Evolutionary conservation across 148 eudicot genomes (phyloP).

Genomic region (Rheum nobile): DNA sequence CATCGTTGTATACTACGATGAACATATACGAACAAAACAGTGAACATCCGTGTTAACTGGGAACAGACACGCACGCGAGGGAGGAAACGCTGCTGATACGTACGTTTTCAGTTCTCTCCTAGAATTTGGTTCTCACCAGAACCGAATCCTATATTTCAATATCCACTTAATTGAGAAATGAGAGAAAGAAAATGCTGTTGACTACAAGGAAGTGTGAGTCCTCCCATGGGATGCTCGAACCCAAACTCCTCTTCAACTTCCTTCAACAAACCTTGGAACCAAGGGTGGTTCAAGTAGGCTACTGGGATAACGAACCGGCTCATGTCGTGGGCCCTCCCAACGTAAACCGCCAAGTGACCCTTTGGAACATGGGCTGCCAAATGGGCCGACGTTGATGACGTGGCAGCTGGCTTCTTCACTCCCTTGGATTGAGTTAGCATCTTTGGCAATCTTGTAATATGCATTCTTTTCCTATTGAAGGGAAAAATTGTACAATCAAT

Average conservation of each 20-base stretch:
- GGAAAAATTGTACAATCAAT: neutral
- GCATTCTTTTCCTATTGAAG: neutral
- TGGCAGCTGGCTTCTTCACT: neutral
- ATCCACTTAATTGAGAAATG: constrained; percentile 5
- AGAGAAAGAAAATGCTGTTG: constrained; percentile 31
- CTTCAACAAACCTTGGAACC: constrained; percentile 31
- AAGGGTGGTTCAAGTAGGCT: constrained; percentile 31
- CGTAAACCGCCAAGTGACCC: constrained; percentile 46
- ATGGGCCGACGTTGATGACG: neutral
- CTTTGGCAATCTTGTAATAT: neutral
- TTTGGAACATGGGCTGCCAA: constrained; percentile 6
- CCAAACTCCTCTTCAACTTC: constrained; percentile 43
- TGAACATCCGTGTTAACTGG: too few relatives aligned
- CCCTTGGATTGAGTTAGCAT: neutral
- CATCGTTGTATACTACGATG: too few relatives aligned
- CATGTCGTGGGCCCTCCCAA: constrained; percentile 22
- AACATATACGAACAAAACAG: too few relatives aligned
- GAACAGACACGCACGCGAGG: too few relatives aligned
- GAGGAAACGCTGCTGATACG: too few relatives aligned
- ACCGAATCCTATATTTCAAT: too few relatives aligned
- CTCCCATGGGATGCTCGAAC: constrained; percentile 49
- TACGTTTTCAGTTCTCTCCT: too few relatives aligned
- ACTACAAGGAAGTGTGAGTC: constrained; percentile 50
- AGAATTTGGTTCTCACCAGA: too few relatives aligned
- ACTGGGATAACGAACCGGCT: constrained; percentile 37